phyloP scores from a whole-genome alignment of 768 basidiomycete genomes.

The Phlebiopsis gigantea region DNA sequence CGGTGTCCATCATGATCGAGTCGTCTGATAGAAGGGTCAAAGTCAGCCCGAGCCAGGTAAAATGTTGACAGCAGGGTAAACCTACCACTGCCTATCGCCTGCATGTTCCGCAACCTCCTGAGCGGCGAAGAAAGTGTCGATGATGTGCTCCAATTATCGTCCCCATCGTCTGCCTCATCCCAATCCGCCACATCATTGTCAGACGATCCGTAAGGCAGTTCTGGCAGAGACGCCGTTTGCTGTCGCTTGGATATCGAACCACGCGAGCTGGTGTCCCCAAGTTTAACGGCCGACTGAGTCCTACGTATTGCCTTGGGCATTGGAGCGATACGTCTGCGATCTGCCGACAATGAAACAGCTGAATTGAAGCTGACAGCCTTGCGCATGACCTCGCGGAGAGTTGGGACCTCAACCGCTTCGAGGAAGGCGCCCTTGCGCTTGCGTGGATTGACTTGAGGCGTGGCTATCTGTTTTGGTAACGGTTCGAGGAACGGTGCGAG shows the following conservation, averaged over 20 bases:
- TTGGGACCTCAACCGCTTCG: constrained; percentile 49
- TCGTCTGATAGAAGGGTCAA: constrained; percentile 34
- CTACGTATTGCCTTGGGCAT: background rate
- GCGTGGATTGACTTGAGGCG: background rate
- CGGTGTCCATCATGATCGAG: constrained; percentile 35
- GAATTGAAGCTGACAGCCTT: constrained; percentile 17
- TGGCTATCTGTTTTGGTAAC: background rate
- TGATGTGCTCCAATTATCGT: constrained; percentile 6
- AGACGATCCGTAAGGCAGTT: background rate
- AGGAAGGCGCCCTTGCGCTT: constrained; percentile 48
- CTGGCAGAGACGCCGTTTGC: background rate
- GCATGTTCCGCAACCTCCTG: constrained; percentile 18
- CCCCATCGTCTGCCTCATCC: background rate
- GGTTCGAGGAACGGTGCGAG: background rate
- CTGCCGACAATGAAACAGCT: background rate
- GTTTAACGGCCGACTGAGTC: background rate
- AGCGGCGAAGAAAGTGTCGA: constrained; percentile 18
- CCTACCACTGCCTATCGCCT: constrained; percentile 31
- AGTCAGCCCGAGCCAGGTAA: background rate
- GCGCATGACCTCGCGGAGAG: constrained; percentile 25
- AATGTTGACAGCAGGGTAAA: background rate
- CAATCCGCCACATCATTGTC: background rate
- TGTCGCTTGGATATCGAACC: background rate
- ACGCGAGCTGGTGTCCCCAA: background rate
- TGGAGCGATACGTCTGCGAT: background rate